Percentiles rank a stretch among this genome's conserved stretches.
Conservation (phyloP, 306 rosid species). For the Urtica urens region DNA sequence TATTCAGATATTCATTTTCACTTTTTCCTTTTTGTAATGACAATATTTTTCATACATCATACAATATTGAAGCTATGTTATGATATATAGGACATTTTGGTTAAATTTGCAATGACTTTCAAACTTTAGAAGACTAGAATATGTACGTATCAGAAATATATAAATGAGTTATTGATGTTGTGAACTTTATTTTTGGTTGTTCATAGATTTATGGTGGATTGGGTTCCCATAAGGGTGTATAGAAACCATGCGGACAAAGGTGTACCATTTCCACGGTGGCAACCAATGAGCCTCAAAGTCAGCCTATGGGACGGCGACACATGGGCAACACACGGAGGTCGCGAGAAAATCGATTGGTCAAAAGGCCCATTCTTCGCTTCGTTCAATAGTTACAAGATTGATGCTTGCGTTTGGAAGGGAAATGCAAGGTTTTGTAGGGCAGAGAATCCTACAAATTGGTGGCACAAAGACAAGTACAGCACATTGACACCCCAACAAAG, state of each 20-base stretch:
- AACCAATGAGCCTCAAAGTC: conserved; percentile 72
- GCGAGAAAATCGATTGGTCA: conserved; percentile 76
- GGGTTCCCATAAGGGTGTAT: conserved; percentile 68
- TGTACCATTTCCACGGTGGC: conserved; percentile 69
- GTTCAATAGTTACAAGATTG: conserved; percentile 50
- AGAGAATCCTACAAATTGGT: conserved; percentile 54
- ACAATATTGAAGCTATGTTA: too few species aligned
- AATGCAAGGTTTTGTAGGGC: conserved; percentile 77
- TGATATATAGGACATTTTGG: too few species aligned
- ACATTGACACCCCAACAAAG: conserved; percentile 40
- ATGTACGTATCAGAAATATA: too few species aligned
- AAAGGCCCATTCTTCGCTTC: conserved; percentile 69
- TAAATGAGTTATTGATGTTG: too few species aligned
- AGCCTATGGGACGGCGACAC: conserved; percentile 74
- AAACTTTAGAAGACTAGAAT: too few species aligned
- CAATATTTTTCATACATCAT: too few species aligned
- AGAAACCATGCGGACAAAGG: conserved; percentile 86
- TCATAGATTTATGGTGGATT: conserved; percentile 74
- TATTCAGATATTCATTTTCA: too few species aligned
- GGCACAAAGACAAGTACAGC: conserved; percentile 47
- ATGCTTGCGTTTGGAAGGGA: conserved; percentile 76
- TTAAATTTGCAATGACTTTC: too few species aligned
- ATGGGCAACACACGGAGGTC: conserved; percentile 93
- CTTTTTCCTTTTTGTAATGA: too few species aligned
- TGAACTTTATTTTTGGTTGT: not conserved